A percentile compares a stretch with the other conserved stretches of the same genome.
phyloP scores from a whole-genome alignment of 2,329 filamentous ascomycete genomes.

The Monosporascus sp. region DNA sequence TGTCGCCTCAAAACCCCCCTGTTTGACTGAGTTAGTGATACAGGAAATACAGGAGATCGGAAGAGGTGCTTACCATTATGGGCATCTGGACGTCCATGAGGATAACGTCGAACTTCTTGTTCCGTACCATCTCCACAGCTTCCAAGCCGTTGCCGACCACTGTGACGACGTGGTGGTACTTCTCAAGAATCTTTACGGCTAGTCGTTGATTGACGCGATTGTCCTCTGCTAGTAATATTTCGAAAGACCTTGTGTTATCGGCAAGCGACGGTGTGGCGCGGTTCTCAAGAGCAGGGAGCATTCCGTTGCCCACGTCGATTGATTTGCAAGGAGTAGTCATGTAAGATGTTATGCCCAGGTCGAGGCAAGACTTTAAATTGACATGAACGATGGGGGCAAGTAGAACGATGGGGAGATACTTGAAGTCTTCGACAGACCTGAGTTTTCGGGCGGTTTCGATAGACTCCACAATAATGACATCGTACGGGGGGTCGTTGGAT shows the following conservation, averaged over 20 bases:
- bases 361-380: slow-evolving; percentile 86
- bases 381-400: slow-evolving; percentile 85
- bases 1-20: slow-evolving; percentile 95
- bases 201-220: slow-evolving; percentile 96
- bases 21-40: slow-evolving; percentile 8
- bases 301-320: slow-evolving; percentile 91
- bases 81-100: slow-evolving; percentile 99
- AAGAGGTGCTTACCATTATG: slow-evolving; percentile 69
- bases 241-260: slow-evolving; percentile 91
- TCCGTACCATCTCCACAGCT: slow-evolving; percentile 86
- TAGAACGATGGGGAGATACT: slow-evolving; percentile 94
- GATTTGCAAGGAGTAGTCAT: slow-evolving; percentile 96
- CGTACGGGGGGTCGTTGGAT: slow-evolving; percentile 65
- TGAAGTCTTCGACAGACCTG: slow-evolving; percentile 87
- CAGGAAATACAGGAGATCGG: neutral
- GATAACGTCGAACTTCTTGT: slow-evolving; percentile 90
- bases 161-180: slow-evolving; percentile 87
- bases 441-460: slow-evolving; percentile 84
- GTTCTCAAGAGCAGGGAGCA: slow-evolving; percentile 92
- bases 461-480: slow-evolving; percentile 93
- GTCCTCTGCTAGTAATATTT: slow-evolving; percentile 92
- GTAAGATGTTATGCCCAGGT: slow-evolving; percentile 96
- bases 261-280: slow-evolving; percentile 85
- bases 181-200: slow-evolving; percentile 94
- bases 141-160: slow-evolving; percentile 95